Conservation (phyloP, 2,329 filamentous ascomycete species). For the Elsinoe necatrix region DNA sequence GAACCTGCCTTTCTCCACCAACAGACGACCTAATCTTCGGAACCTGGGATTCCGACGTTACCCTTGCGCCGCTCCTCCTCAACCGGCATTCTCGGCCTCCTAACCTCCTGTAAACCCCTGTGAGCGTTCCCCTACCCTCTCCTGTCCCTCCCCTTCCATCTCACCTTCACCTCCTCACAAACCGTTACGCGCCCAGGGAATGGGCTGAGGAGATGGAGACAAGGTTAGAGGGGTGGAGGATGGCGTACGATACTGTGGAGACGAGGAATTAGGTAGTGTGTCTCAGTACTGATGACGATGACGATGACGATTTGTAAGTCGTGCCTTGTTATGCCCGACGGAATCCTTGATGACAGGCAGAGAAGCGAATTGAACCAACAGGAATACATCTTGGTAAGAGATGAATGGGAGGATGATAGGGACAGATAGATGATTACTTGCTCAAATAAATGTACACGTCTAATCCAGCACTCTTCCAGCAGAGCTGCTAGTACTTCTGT, state of each 20-base stretch:
- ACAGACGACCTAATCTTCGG: not conserved
- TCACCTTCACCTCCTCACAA: too few species aligned
- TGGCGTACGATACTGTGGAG: too few species aligned
- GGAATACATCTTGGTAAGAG: too few species aligned
- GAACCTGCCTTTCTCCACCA: not conserved
- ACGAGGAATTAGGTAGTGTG: too few species aligned
- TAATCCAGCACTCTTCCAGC: slow-evolving; percentile 60
- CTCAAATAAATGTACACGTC: not conserved
- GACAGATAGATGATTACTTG: not conserved
- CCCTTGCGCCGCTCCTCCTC: not conserved
- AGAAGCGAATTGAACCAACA: too few species aligned
- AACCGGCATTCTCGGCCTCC: not conserved
- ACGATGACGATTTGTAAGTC: too few species aligned
- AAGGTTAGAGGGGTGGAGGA: too few species aligned
- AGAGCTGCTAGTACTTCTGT: slow-evolving; percentile 63
- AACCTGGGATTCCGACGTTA: not conserved
- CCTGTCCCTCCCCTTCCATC: not conserved
- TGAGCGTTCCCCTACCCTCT: not conserved
- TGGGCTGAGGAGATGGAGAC: too few species aligned
- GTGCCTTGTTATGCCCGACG: too few species aligned
- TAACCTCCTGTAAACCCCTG: not conserved
- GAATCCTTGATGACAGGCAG: too few species aligned
- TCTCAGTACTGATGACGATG: too few species aligned
- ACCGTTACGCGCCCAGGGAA: not conserved
- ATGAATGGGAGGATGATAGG: too few species aligned